A percentile compares a stretch with the other conserved stretches of the same genome.
phyloP scores from a whole-genome alignment of 2,329 filamentous ascomycete species.

The Botrytis fabae region DNA sequence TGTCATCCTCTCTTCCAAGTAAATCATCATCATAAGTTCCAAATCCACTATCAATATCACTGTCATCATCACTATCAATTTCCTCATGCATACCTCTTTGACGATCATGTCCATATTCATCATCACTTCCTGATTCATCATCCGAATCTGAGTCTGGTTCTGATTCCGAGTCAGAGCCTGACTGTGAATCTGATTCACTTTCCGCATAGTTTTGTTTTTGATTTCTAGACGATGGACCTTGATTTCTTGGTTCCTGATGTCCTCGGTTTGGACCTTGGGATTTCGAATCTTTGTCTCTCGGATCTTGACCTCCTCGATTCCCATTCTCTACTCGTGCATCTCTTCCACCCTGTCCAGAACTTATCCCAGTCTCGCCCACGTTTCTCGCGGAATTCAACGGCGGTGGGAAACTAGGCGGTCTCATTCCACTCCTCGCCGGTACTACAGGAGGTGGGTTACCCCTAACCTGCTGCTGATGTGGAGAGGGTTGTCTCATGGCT shows the following conservation, averaged over 20 bases:
- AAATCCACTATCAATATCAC: slow-evolving; percentile 15
- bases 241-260: not conserved
- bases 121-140: not conserved
- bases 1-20: not conserved
- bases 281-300: not conserved
- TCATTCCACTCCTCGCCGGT: not conserved
- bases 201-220: not conserved
- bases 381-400: not conserved
- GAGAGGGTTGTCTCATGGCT: no score
- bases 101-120: not conserved
- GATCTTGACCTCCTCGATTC: not conserved
- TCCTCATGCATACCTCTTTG: not conserved
- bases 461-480: not conserved
- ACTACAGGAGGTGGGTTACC: not conserved
- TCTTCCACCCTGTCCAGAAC: not conserved
- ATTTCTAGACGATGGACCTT: not conserved
- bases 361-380: not conserved
- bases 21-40: slow-evolving; percentile 16
- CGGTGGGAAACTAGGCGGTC: not conserved
- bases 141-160: not conserved
- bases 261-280: not conserved
- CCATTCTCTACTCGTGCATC: not conserved
- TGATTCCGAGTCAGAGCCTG: not conserved
- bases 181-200: not conserved
- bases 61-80: slow-evolving; percentile 9